Base-by-base conservation (phyloP, 139 green algal genomes). In the Chlorella sp. region DNA sequence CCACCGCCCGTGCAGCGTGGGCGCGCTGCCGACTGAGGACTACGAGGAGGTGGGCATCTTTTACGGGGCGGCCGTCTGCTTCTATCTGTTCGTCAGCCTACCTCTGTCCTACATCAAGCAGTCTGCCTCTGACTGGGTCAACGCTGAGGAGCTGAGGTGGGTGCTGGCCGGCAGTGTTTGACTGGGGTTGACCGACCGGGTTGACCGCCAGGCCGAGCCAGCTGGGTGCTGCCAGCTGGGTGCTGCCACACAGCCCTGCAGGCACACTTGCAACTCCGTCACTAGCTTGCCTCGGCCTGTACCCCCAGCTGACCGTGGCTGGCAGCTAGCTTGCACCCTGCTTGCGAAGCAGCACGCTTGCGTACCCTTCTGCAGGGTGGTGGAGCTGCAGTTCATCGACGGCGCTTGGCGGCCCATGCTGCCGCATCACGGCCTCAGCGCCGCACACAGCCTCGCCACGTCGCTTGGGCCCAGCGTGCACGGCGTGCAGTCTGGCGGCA, bases 41-140 rank as follows among this genome's bases (percentile, higher is more conserved):
- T 62, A 55, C 26, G 34, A 36, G 71, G 34, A 62, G 4, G 25
- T 78, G 11, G 71, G 39, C 9, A 5, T 13, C 1, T 78, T 30
- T 4, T 78, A 55, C 4, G 71, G 39, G 1, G 41, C 39, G 0
- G 23, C 26, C 6, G 13, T 60, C 26, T 1, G 26, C 25, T 57
- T 78, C 26, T 78, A 78, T 41, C 39, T 78, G 26, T 28, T 78
- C 26, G 16, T 78, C 15, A 25, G 41, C 12, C 41, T 78, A 26
- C 71, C 71, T 13, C 39, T 74, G 34, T 32, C 17, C 41, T 57
- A 78, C 71, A 60, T 78, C 39, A 78, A 78, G 71, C 71, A 78
- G 39, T 57, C 51, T 2, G 9, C 51, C 51, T 18, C 11, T 30
- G 60, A n/a, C 60, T 67, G 60, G 25, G 60, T n/a, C 60, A 30